Evolutionary conservation across 768 basidiomycete genomes (phyloP).

Genomic region (Crepidotus variabilis): DNA sequence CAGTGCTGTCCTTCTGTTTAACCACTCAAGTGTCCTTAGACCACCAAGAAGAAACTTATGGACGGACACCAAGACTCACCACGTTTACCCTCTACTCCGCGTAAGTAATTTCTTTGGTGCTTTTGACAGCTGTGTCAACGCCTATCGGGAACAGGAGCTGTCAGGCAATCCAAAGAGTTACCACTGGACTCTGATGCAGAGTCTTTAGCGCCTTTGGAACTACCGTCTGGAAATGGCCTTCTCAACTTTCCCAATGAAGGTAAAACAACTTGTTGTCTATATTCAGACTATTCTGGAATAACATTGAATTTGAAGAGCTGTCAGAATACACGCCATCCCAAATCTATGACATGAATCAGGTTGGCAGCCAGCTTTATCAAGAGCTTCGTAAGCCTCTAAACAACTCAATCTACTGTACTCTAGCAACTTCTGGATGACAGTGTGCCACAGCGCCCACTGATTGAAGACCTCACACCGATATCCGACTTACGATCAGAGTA

Average conservation of each 20-base stretch:
- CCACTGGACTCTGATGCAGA: conserved; percentile 13
- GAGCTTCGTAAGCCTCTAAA: neutral
- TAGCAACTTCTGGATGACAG: conserved; percentile 34
- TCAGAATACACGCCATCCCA: conserved; percentile 17
- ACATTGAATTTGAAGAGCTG: neutral
- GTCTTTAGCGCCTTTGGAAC: conserved; percentile 11
- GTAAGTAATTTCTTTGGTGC: neutral
- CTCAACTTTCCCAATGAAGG: conserved; percentile 12
- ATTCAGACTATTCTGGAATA: too few relatives aligned
- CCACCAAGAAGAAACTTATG: neutral
- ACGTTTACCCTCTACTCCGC: neutral
- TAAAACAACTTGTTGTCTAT: neutral
- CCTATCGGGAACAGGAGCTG: neutral
- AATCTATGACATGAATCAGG: conserved; percentile 23
- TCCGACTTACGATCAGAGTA: conserved; percentile 62
- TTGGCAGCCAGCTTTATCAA: neutral
- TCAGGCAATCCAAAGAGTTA: conserved; percentile 11
- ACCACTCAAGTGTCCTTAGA: too few relatives aligned
- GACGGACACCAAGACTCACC: neutral
- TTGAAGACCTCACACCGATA: conserved; percentile 52
- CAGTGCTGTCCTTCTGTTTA: too few relatives aligned
- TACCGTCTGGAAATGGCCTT: conserved; percentile 11
- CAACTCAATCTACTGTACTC: neutral
- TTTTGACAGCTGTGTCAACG: neutral
- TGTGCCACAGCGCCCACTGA: conserved; percentile 43